Evolutionary conservation across 2,329 filamentous ascomycete genomes (phyloP), one percentile per base, ranked within the genome.

Genomic region (Aschersonia sp.): DNA sequence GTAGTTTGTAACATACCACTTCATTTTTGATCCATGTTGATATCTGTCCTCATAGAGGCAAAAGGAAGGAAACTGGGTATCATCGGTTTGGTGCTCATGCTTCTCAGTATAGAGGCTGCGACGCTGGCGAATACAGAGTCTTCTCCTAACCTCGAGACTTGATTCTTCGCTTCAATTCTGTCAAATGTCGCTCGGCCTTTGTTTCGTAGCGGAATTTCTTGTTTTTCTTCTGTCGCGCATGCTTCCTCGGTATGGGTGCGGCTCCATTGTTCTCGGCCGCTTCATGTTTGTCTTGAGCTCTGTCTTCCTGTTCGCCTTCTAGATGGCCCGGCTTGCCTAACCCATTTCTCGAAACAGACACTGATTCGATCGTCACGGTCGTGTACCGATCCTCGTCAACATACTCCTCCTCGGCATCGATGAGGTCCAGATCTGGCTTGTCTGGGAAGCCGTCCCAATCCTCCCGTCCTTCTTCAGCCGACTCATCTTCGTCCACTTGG

Each of bases 321-420:
- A 52, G 55, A 49, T 67, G 55, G 42, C 68, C 62, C 4, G 67
- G 63, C 56, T 76, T 81, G 49, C 78, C 72, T 44, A 94, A 67
- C 1, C 86, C 86, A 48, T 88, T 79, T 54, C 79, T 78, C 10
- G 84, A 82, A 12, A 94, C 76, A 52, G 83, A 83, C 55, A 98
- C 87, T 9, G 85, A 83, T 62, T 96, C 90, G 1, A 98, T 81
- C 0, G 87, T 96, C 30, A 98, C 92, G 1, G 87, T 95, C 1
- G 92, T 97, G 63, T 87, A 96, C 60, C 85, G 85, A 63, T 96
- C 90, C 63, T 97, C 92, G 63, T 98, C 92, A 54, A 96, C 78
- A 66, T 96, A 98, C 63, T 97, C 88, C 55, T 90, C 88, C 62
- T 95, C 85, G 55, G 87, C 81, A 60, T 94, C 81, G 43, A 92